Percentiles rank a stretch among this genome's conserved stretches.
phyloP scores from a whole-genome alignment of 2,329 filamentous ascomycete genomes.

The Penicillium verrucosum region DNA sequence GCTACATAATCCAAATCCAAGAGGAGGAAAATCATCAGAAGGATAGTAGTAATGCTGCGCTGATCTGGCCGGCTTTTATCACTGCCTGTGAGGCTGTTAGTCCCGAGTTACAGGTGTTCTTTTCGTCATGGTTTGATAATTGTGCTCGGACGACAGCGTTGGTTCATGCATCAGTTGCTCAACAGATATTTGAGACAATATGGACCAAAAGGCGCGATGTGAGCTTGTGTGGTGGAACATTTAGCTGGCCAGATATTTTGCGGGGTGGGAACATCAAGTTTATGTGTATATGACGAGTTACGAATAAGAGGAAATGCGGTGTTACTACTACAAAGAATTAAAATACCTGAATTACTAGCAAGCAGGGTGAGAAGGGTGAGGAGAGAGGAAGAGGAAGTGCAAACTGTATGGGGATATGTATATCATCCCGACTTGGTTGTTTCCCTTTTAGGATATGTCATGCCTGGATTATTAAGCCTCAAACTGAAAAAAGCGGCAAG shows the following conservation, averaged over 20 bases:
- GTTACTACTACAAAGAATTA: background rate
- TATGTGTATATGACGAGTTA: slow-evolving; percentile 12
- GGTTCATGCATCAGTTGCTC: slow-evolving; percentile 11
- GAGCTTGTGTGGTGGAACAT: slow-evolving; percentile 1
- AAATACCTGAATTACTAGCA: too few relatives aligned
- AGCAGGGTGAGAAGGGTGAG: too few relatives aligned
- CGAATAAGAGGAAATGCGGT: background rate
- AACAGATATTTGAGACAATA: slow-evolving; percentile 12
- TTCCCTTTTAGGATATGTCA: too few relatives aligned
- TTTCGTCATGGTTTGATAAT: slow-evolving; percentile 15
- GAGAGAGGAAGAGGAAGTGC: too few relatives aligned
- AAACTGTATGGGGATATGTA: too few relatives aligned
- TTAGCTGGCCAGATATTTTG: slow-evolving; percentile 17
- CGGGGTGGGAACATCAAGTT: slow-evolving; percentile 15
- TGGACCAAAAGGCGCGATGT: slow-evolving; percentile 11
- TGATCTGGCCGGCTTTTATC: slow-evolving; percentile 23
- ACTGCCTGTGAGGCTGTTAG: slow-evolving; percentile 18
- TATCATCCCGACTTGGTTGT: too few relatives aligned
- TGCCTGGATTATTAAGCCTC: too few relatives aligned
- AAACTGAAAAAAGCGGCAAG: too few relatives aligned
- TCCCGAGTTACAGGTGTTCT: slow-evolving; percentile 9
- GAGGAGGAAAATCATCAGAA: background rate
- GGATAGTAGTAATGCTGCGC: slow-evolving; percentile 8
- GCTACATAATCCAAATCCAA: slow-evolving; percentile 1
- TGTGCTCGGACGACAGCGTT: slow-evolving; percentile 12